Conservation (phyloP, 257 asterid species). For the Scutellaria baicalensis region DNA sequence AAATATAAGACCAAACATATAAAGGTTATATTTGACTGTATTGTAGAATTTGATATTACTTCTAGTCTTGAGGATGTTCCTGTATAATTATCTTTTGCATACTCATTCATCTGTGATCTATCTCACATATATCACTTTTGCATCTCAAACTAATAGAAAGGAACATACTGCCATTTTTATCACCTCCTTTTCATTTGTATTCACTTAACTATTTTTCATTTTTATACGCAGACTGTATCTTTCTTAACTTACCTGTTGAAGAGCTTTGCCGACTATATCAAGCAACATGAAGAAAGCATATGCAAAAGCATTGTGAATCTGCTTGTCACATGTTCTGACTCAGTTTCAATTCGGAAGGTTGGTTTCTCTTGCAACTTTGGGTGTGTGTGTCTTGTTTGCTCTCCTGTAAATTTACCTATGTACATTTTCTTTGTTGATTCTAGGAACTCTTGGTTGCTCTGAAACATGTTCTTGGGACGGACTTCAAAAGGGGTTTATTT, state of each 20-base stretch:
- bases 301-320: constrained; percentile 97
- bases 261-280: constrained; percentile 85
- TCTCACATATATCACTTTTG: neutral
- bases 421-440: constrained; percentile 22
- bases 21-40: neutral
- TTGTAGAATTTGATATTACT: neutral
- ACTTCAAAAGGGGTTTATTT: constrained; percentile 94
- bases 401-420: constrained; percentile 17
- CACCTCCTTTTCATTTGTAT: neutral
- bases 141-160: neutral
- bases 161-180: neutral
- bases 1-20: neutral
- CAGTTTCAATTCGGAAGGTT: constrained; percentile 95
- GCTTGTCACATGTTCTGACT: constrained; percentile 98
- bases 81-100: neutral
- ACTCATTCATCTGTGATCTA: neutral
- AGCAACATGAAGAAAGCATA: constrained; percentile 96
- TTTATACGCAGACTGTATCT: constrained; percentile 80
- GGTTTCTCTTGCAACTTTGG: constrained; percentile 15
- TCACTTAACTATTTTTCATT: constrained; percentile 1
- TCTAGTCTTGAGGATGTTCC: neutral
- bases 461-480: constrained; percentile 97
- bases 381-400: constrained; percentile 11
- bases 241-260: constrained; percentile 94
- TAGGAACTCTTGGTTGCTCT: constrained; percentile 98